A percentile compares a stretch with the other conserved stretches of the same genome.
Conservation (phyloP, 2,329 filamentous ascomycete species). For the Colletotrichum simmondsii region DNA sequence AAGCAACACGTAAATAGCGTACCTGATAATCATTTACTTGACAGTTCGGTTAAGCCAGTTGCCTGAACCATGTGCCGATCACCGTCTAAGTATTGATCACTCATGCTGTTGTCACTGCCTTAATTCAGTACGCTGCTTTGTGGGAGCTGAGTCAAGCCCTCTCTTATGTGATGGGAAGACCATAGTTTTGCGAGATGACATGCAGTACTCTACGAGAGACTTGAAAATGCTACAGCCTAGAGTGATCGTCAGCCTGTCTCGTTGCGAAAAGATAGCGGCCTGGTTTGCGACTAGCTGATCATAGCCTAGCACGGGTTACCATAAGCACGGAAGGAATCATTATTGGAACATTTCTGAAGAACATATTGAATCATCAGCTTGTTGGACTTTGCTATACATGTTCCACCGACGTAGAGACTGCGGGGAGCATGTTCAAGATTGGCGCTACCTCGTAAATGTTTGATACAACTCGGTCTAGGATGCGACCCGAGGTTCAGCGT, state of each 20-base stretch:
- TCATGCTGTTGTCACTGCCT: background rate
- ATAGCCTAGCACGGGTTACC: background rate
- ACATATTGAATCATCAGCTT: background rate
- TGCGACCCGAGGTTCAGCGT: background rate
- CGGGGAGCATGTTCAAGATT: background rate
- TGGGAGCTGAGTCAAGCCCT: background rate
- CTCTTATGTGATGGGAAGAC: background rate
- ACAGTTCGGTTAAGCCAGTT: too few species aligned
- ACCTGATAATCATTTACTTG: background rate
- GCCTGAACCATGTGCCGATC: background rate
- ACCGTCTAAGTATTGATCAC: background rate
- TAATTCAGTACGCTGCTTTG: background rate
- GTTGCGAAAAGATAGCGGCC: background rate
- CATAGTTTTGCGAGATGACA: background rate
- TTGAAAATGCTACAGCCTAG: background rate
- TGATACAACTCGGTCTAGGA: background rate
- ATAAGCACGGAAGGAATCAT: background rate
- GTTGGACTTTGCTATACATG: too few species aligned
- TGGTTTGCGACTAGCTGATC: background rate
- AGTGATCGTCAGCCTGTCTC: background rate
- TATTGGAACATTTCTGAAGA: background rate
- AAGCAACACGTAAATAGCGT: background rate
- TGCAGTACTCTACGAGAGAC: background rate
- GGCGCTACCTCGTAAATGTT: background rate
- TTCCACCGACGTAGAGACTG: background rate